Base-by-base conservation (phyloP, 2,329 filamentous ascomycete species). In the Tothia fuscella region DNA sequence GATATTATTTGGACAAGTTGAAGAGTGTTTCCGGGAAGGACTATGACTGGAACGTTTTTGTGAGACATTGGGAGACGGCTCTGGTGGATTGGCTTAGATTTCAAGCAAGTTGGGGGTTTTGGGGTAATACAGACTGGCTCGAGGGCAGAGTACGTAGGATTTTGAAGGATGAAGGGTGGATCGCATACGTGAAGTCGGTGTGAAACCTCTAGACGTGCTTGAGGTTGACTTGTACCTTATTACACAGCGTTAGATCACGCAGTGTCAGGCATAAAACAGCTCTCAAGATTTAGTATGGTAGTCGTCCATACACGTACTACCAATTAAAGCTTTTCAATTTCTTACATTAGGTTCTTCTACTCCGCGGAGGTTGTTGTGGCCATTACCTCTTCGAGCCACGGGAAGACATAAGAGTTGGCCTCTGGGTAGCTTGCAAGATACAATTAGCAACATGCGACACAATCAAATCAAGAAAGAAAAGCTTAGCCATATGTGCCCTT, bases 401-500 rank as follows among this genome's bases (percentile, higher is more conserved):
- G 71, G 53, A 76, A 78, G 19, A 78, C 71, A 4, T 63, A 59
- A 3, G 53, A 56, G 48, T 78, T 78, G 0, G 74, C 72, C 51
- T 67, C 55, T 4, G 78, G 78, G 53, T 82, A 82, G 10, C 78
- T n/a, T n/a, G n/a, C n/a, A n/a, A n/a, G n/a, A n/a, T n/a, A n/a
- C n/a, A n/a, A n/a, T n/a, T n/a, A n/a, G n/a, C n/a, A n/a, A n/a
- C n/a, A 14, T 22, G 33, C 2, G 10, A 3, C 24, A 16, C 14
- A 16, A 21, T 26, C 41, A 24, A 13, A 20, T n/a, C n/a, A n/a
- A n/a, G n/a, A n/a, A n/a, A n/a, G n/a, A n/a, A n/a, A n/a, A n/a
- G n/a, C n/a, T n/a, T n/a, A n/a, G n/a, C 78, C 78, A 81, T 82
- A 50, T 82, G 78, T 47, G 78, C 54, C 24, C 73, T 62, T 0